Percentiles rank a stretch among this genome's conserved stretches.
Conservation (phyloP, 2,329 filamentous ascomycete species). For the Teratosphaeria viscida region DNA sequence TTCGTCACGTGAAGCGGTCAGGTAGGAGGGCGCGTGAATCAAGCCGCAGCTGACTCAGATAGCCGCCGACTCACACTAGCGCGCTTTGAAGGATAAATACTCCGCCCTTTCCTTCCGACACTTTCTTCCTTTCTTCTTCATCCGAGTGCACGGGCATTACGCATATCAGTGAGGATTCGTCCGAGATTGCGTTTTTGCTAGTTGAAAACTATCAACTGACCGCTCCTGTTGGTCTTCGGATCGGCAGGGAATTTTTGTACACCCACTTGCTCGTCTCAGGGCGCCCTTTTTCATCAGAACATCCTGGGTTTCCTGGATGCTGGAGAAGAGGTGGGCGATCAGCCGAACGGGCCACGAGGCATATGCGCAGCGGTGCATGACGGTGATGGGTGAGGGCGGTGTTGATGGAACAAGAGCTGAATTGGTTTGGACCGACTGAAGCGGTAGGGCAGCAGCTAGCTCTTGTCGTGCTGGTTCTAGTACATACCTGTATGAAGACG, state of each 20-base stretch:
- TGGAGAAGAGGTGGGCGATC: neutral
- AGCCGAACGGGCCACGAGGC: neutral
- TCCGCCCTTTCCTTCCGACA: constrained; percentile 5
- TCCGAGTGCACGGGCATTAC: constrained; percentile 65
- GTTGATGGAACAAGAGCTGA: neutral
- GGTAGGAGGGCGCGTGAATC: neutral
- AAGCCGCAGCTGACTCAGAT: neutral
- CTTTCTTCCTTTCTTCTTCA: constrained; percentile 35
- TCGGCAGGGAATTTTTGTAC: constrained; percentile 70
- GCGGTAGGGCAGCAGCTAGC: neutral
- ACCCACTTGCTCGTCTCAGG: neutral
- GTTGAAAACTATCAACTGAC: constrained; percentile 78
- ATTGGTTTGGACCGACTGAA: neutral
- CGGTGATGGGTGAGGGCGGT: neutral
- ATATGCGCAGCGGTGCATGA: neutral
- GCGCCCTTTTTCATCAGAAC: constrained; percentile 12
- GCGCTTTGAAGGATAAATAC: neutral
- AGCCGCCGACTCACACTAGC: neutral
- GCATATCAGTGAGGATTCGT: constrained; percentile 78
- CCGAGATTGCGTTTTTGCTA: constrained; percentile 83
- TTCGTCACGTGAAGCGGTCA: too few relatives aligned
- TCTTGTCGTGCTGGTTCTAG: neutral
- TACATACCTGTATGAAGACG: neutral
- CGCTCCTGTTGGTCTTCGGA: constrained; percentile 60
- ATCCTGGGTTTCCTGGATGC: neutral